Percentiles rank a stretch among this genome's conserved stretches.
Evolutionary conservation across 352 stramenopile species (phyloP).

Genomic region (Globisporangium orthogonon): DNA sequence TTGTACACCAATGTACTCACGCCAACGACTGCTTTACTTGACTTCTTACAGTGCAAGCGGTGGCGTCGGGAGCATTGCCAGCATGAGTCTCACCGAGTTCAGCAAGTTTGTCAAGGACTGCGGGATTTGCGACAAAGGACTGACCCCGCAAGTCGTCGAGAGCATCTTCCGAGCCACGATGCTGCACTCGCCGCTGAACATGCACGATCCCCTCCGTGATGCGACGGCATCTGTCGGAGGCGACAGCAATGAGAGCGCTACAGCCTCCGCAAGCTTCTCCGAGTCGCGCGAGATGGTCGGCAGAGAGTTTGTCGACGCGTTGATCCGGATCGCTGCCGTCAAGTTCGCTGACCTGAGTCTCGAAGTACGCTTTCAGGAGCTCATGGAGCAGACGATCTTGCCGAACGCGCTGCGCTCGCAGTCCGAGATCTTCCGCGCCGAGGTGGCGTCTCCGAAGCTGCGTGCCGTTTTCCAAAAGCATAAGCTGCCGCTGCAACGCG

Average conservation of each 20-base stretch:
- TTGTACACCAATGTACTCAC: background rate
- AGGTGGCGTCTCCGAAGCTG: constrained; percentile 61
- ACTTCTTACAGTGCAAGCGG: constrained; percentile 38
- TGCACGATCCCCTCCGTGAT: constrained; percentile 1
- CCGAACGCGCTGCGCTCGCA: constrained; percentile 67
- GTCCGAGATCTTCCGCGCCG: constrained; percentile 63
- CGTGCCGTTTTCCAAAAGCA: constrained; percentile 67
- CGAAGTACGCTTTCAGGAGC: constrained; percentile 51
- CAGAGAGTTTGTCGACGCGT: constrained; percentile 56
- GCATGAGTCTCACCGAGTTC: constrained; percentile 68
- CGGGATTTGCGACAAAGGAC: constrained; percentile 32
- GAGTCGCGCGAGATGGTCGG: constrained; percentile 44
- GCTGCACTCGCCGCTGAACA: constrained; percentile 15
- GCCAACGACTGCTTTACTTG: too few relatives aligned
- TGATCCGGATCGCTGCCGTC: constrained; percentile 46
- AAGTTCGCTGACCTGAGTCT: constrained; percentile 40
- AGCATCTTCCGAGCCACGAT: constrained; percentile 29
- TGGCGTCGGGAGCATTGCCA: constrained; percentile 53
- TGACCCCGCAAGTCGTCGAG: constrained; percentile 37
- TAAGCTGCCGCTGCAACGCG: constrained; percentile 57
- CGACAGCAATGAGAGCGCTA: background rate
- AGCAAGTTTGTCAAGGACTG: constrained; percentile 75
- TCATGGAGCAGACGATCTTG: constrained; percentile 65
- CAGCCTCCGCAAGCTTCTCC: background rate
- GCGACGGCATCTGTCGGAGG: background rate